Percentiles rank a stretch among this genome's conserved stretches.
These are phyloP conservation scores for Umbelopsis sp. DNA, from an alignment of 192 early-diverging fungal genomes.

Conservation along the genomic window DNA sequence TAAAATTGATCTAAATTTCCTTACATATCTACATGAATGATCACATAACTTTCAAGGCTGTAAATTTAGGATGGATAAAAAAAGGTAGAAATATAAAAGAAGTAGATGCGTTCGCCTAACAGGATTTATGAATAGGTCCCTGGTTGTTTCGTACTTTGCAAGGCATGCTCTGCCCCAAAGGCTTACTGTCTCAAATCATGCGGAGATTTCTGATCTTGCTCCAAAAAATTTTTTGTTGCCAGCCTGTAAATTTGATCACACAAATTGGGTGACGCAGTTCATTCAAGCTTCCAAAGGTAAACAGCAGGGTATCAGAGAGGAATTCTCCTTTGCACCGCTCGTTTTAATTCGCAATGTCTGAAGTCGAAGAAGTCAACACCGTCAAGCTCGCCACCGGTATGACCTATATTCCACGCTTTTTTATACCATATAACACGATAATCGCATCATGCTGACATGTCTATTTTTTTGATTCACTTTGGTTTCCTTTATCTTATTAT, in stretches of 20 bases:
- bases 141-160: too few relatives aligned
- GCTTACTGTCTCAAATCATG: too few relatives aligned
- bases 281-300: conserved; percentile 3
- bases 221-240: background rate
- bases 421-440: background rate
- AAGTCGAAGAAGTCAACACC: conserved; percentile 19
- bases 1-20: too few relatives aligned
- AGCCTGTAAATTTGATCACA: background rate
- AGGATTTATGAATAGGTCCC: too few relatives aligned
- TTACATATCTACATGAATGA: too few relatives aligned
- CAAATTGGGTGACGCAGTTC: conserved; percentile 3
- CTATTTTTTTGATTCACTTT: background rate
- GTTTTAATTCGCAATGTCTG: conserved; percentile 31
- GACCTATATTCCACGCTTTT: background rate
- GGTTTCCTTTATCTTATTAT: background rate
- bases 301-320: conserved; percentile 16
- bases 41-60: too few relatives aligned
- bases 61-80: too few relatives aligned
- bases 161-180: too few relatives aligned
- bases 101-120: too few relatives aligned
- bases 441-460: background rate
- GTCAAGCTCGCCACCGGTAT: conserved; percentile 34
- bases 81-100: too few relatives aligned
- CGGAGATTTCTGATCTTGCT: too few relatives aligned
- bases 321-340: conserved; percentile 26